A percentile compares a stretch with the other conserved stretches of the same genome.
Evolutionary conservation across 208 protist genomes (phyloP).

Genomic region (Naegleria fowleri): DNA sequence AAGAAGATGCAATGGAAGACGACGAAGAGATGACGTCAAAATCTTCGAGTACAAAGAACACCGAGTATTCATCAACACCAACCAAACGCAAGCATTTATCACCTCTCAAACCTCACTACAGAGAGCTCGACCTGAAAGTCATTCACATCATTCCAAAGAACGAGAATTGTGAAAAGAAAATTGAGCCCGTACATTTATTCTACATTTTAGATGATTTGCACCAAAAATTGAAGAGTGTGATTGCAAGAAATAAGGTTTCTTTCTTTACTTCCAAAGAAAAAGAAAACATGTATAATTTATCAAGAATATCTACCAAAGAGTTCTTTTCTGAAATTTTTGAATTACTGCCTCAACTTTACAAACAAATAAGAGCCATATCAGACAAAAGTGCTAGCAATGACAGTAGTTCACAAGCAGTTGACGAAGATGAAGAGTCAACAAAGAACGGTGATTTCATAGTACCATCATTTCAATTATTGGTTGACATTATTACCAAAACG

Average conservation of each 20-base stretch:
- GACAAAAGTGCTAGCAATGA: neutral
- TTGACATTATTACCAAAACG: neutral
- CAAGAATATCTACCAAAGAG: neutral
- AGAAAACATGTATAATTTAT: neutral
- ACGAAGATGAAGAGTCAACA: neutral
- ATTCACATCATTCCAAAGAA: neutral
- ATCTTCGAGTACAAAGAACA: neutral
- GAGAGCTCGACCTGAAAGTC: neutral
- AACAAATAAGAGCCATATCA: neutral
- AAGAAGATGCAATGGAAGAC: neutral
- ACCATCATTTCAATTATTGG: neutral
- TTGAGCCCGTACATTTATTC: neutral
- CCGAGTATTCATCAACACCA: neutral
- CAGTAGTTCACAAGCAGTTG: neutral
- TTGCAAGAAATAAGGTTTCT: neutral
- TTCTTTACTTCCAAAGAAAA: neutral
- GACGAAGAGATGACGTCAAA: neutral
- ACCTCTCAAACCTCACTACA: neutral
- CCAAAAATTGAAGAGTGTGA: neutral
- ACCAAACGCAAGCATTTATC: neutral
- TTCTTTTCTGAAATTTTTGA: neutral
- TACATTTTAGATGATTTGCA: slow-evolving; percentile 8
- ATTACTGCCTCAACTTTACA: neutral
- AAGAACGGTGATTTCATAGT: neutral
- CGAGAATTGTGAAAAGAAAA: neutral